Conservation (phyloP, 495 filamentous ascomycete species). For the Cercophora sp. region DNA sequence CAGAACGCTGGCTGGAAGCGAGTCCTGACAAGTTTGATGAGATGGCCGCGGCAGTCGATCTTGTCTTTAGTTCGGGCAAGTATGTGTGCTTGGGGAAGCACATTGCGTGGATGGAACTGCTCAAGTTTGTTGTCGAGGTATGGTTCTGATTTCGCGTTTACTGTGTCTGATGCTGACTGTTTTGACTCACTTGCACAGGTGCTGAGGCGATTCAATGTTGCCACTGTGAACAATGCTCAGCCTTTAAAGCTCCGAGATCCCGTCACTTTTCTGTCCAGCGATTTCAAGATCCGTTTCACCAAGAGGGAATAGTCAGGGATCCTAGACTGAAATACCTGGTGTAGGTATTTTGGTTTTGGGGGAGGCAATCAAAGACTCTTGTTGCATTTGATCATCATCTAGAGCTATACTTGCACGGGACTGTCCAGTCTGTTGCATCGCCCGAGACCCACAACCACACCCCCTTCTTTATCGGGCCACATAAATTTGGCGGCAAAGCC, state of each 20-base stretch:
- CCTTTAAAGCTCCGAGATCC: conserved; percentile 25
- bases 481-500: too few relatives aligned
- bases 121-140: conserved; percentile 1
- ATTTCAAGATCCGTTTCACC: conserved; percentile 9
- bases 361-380: too few relatives aligned
- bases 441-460: too few relatives aligned
- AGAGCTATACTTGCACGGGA: too few relatives aligned
- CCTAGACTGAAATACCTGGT: too few relatives aligned
- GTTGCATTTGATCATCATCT: too few relatives aligned
- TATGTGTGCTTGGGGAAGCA: background rate
- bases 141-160: background rate
- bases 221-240: conserved; percentile 36
- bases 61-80: background rate
- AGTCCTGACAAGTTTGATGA: conserved; percentile 19
- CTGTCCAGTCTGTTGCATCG: too few relatives aligned
- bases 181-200: background rate
- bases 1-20: conserved; percentile 49
- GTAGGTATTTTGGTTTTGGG: too few relatives aligned
- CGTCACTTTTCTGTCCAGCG: background rate
- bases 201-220: conserved; percentile 33
- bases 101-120: background rate
- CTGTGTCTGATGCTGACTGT: background rate
- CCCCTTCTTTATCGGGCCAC: too few relatives aligned
- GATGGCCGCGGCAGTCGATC: conserved; percentile 30
- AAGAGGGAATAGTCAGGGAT: background rate